Conservation (phyloP, 1,284 basidiomycete species). For the Cryptococcus sp. region DNA sequence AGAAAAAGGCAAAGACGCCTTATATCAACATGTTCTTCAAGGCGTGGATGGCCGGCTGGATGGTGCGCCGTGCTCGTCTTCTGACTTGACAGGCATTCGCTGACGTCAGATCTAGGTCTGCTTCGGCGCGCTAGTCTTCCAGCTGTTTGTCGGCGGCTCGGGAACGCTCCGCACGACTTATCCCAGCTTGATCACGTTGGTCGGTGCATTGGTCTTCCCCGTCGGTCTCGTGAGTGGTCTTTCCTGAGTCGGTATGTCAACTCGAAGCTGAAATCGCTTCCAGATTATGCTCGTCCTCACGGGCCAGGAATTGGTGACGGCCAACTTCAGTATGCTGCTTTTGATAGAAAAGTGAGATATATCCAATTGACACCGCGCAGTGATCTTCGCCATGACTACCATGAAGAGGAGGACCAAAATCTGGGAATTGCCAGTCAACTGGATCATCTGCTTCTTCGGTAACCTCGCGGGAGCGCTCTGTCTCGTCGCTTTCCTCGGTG, state of each 20-base stretch:
- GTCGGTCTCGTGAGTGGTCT: constrained; percentile 22
- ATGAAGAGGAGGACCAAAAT: constrained; percentile 23
- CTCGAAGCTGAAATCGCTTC: no score
- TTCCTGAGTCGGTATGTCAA: not conserved
- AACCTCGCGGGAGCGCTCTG: constrained; percentile 48
- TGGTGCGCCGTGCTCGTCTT: constrained; percentile 8
- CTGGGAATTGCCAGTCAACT: constrained; percentile 36
- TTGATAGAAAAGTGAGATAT: not conserved
- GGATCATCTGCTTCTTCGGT: constrained; percentile 49
- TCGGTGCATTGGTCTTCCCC: constrained; percentile 32
- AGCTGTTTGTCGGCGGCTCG: constrained; percentile 25
- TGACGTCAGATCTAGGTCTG: constrained; percentile 11
- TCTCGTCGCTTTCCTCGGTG: constrained; percentile 41
- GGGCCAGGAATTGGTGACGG: constrained; percentile 30
- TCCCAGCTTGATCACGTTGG: constrained; percentile 22
- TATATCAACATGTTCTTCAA: constrained; percentile 32
- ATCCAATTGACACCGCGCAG: constrained; percentile 11
- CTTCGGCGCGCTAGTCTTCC: constrained; percentile 32
- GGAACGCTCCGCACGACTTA: constrained; percentile 22
- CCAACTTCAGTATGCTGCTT: constrained; percentile 25
- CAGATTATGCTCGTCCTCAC: constrained; percentile 33
- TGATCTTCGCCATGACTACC: constrained; percentile 31
- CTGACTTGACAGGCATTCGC: not conserved
- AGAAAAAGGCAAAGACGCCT: constrained; percentile 23
- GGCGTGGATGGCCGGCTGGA: constrained; percentile 35